Base-by-base conservation (phyloP, 2,329 filamentous ascomycete genomes). In the Zelopaecilomyces penicillatus region DNA sequence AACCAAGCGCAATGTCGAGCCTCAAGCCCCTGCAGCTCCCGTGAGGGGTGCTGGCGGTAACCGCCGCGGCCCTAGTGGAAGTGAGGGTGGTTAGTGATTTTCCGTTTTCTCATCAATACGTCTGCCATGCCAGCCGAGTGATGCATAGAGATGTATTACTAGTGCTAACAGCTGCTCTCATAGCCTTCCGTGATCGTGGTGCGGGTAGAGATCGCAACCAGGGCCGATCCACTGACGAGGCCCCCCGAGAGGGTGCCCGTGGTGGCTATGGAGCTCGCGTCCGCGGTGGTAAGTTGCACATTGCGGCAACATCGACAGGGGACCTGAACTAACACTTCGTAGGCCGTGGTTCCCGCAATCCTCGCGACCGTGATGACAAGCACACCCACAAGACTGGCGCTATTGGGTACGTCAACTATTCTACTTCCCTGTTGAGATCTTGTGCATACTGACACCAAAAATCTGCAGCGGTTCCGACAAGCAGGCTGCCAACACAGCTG, bases 141-240 rank as follows among this genome's bases (percentile, higher is more conserved):
- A 19, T 19, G 19, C 19, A 19, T 19, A 19, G 19, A 19, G 19
- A 34, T 39, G 27, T 33, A 37, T 5, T 41, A 10, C 8, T 5
- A 29, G 34, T 38, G 37, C 42, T 44, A 47, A 50, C 47, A 31
- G 36, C 44, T 45, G 43, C 32, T 30, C 29, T 46, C 19, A 28
- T 59, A 95, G 90, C 87, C 65, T 93, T 89, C 83, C 87, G 87
- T 66, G 88, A 95, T 74, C 86, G 86, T 65, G 81, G 80, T 63
- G 87, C 83, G 64, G 90, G 89, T 57, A 76, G 80, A 64, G 76
- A 79, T 61, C 83, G 78, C 76, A 96, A 96, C 80, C 87, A 88
- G 60, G 76, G 74, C 66, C 86, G 86, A 69, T 73, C 83, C 57
- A 83, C 80, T 49, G 87, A 90, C 49, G 87, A 91, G 66, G 70